phyloP scores from a whole-genome alignment of 2,329 filamentous ascomycete genomes.

The Paraphaeosphaeria sporulosa region DNA sequence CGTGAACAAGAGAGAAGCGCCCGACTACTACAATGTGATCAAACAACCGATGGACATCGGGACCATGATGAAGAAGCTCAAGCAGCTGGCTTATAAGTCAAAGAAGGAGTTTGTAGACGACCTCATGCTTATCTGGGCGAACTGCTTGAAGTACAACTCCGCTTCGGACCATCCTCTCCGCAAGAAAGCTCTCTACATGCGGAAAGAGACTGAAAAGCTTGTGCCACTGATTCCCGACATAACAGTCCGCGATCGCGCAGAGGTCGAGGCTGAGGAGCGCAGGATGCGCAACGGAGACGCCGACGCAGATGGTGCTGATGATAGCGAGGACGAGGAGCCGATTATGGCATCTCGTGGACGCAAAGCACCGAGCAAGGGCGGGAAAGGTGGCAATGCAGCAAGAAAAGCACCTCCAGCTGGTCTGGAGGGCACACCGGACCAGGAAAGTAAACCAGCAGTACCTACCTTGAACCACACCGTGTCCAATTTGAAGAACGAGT shows the following conservation, averaged over 20 bases:
- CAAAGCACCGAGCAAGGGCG: conserved; percentile 80
- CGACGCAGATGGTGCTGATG: conserved; percentile 82
- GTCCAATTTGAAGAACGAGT: conserved; percentile 60
- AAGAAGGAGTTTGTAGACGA: conserved; percentile 96
- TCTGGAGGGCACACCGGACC: conserved; percentile 79
- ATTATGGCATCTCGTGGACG: conserved; percentile 97
- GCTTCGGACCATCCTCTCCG: conserved; percentile 86
- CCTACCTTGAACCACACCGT: conserved; percentile 62
- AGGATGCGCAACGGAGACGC: conserved; percentile 83
- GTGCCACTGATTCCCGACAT: conserved; percentile 95
- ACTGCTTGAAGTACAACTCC: conserved; percentile 94
- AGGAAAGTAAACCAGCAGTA: conserved; percentile 76
- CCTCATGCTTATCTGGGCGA: conserved; percentile 94
- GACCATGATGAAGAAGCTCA: conserved; percentile 98
- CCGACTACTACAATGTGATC: conserved; percentile 93
- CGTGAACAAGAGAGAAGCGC: conserved; percentile 96
- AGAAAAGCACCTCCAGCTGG: conserved; percentile 76
- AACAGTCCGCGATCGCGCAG: conserved; percentile 85
- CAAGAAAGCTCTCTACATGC: conserved; percentile 94
- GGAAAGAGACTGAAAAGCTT: conserved; percentile 95
- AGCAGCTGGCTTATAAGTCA: conserved; percentile 63
- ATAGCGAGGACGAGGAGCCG: conserved; percentile 90
- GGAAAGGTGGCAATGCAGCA: conserved; percentile 68
- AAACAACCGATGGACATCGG: conserved; percentile 98
- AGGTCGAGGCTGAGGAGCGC: conserved; percentile 78